Percentiles rank a stretch among this genome's conserved stretches.
phyloP scores from a whole-genome alignment of 495 filamentous ascomycete genomes.

The Bathelium albidoporum region DNA sequence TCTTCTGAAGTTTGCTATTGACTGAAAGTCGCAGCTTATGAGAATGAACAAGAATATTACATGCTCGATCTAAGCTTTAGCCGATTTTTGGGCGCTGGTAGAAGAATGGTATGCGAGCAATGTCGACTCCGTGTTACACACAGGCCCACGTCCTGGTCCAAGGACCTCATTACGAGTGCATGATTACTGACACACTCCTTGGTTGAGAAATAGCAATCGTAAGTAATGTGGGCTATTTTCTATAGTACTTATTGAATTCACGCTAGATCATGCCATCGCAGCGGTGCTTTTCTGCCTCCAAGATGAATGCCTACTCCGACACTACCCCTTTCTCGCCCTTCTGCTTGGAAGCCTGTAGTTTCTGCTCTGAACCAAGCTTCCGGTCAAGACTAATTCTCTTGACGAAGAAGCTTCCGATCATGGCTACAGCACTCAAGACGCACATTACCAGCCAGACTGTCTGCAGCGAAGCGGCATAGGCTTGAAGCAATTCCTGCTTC shows the following conservation, averaged over 20 bases:
- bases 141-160: too few species aligned
- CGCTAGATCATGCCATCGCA: neutral
- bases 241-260: neutral
- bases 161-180: too few species aligned
- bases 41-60: too few species aligned
- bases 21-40: too few species aligned
- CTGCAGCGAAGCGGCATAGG: neutral
- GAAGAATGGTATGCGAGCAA: too few species aligned
- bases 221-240: neutral
- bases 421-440: slow-evolving; percentile 5
- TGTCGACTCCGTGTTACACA: too few species aligned
- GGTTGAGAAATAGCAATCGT: neutral
- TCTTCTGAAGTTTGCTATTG: neutral
- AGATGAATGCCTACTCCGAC: neutral
- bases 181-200: neutral
- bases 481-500: neutral
- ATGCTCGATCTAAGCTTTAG: too few species aligned
- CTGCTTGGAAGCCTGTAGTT: neutral
- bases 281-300: neutral
- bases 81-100: too few species aligned
- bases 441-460: neutral
- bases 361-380: neutral
- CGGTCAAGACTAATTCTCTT: slow-evolving; percentile 3
- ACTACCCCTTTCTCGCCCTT: neutral
- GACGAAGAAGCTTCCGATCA: slow-evolving; percentile 1